Evolutionary conservation across 163 green algal genomes (phyloP).

Genomic region (Chloromonas sp.): DNA sequence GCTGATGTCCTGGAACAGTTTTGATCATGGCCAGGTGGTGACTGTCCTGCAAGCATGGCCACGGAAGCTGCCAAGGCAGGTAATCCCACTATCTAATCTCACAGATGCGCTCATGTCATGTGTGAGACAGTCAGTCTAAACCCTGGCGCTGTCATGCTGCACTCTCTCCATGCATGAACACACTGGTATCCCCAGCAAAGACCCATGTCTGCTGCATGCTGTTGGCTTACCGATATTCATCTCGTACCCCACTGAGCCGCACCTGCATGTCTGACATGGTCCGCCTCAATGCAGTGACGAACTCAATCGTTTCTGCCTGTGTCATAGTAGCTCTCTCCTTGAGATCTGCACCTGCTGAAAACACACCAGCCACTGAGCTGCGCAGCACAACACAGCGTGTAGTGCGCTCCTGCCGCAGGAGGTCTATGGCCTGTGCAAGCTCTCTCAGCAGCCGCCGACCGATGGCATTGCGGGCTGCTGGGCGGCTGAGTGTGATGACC

Average conservation of each 20-base stretch:
- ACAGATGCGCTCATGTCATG: no score
- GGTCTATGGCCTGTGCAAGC: conserved; percentile 54
- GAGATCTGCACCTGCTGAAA: conserved; percentile 83
- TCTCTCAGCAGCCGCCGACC: conserved; percentile 66
- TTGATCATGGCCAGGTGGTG: background rate
- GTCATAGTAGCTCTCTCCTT: conserved; percentile 73
- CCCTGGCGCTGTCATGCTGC: no score
- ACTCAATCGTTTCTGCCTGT: conserved; percentile 58
- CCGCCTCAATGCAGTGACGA: conserved; percentile 64
- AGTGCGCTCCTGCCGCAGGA: conserved; percentile 51
- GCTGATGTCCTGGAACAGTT: background rate
- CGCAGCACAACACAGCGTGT: conserved; percentile 57
- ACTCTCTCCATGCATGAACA: no score
- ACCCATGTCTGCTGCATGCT: no score
- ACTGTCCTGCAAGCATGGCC: no score
- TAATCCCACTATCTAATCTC: no score
- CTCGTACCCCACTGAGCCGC: no score
- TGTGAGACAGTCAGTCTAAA: no score
- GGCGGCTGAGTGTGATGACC: background rate
- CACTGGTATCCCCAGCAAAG: no score
- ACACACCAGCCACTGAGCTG: conserved; percentile 58
- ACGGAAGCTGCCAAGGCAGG: no score
- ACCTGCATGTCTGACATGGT: background rate
- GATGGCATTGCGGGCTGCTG: conserved; percentile 46
- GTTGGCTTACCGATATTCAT: no score